A percentile compares a stretch with the other conserved stretches of the same genome.
Evolutionary conservation across 2,329 filamentous ascomycete species (phyloP).

Genomic region (Periglandula ipomoeae): DNA sequence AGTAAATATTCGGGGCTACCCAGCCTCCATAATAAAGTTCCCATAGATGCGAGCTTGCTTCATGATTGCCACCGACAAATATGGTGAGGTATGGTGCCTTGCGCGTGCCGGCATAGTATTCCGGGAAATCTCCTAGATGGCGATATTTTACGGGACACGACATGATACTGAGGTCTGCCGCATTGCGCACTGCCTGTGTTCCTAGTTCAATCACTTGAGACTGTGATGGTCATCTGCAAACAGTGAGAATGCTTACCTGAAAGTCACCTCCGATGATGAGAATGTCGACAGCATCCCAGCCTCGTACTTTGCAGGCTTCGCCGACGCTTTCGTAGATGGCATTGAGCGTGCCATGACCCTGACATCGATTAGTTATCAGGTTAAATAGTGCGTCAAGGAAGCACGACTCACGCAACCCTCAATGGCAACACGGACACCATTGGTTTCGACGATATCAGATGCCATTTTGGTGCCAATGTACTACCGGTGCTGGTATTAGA

Average conservation of each 20-base stretch:
- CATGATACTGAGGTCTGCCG: constrained; percentile 78
- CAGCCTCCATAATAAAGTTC: constrained; percentile 95
- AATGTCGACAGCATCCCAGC: constrained; percentile 76
- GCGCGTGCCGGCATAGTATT: constrained; percentile 77
- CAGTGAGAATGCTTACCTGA: constrained; percentile 45
- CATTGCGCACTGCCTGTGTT: constrained; percentile 71
- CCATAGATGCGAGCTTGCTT: constrained; percentile 81
- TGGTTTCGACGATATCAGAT: constrained; percentile 22
- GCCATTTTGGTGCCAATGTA: constrained; percentile 14
- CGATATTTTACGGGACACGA: constrained; percentile 85
- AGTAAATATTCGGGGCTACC: constrained; percentile 96
- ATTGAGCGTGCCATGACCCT: constrained; percentile 88
- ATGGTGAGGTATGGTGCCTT: constrained; percentile 81
- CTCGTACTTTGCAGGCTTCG: constrained; percentile 57
- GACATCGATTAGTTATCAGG: constrained; percentile 14
- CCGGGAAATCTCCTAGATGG: constrained; percentile 80
- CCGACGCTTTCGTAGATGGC: constrained; percentile 79
- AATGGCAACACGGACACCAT: constrained; percentile 65
- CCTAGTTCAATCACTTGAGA: background rate
- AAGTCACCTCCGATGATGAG: constrained; percentile 96
- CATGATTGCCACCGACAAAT: constrained; percentile 92
- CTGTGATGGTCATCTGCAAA: background rate
- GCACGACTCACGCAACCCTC: constrained; percentile 67
- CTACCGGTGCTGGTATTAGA: background rate
- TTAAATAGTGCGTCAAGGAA: background rate